These are phyloP conservation scores for Harringtonia aguacate DNA, from an alignment of 2,329 filamentous ascomycete genomes.

Conservation along the genomic window DNA sequence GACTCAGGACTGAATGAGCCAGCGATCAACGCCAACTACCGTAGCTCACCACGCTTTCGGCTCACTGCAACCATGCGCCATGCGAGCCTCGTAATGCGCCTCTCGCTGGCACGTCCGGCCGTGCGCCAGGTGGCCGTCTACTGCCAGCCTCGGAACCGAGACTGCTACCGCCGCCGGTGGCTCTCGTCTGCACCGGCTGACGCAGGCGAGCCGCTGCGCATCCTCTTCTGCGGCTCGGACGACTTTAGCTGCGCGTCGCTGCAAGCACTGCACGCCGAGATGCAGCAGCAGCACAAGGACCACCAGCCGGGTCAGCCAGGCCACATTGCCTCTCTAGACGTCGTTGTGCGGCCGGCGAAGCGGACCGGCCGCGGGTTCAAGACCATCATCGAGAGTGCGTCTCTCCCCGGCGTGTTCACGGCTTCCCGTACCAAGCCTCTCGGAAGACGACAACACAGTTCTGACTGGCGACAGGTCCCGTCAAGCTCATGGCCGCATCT, in stretches of 20 bases:
- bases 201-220: slow-evolving; percentile 54
- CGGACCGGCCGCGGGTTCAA: slow-evolving; percentile 66
- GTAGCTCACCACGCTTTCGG: no score
- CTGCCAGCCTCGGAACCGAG: no score
- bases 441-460: no score
- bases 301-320: slow-evolving; percentile 26
- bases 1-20: no score
- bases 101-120: no score
- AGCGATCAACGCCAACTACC: no score
- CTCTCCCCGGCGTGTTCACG: no score
- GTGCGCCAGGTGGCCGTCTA: no score
- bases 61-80: no score
- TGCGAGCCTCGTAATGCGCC: no score
- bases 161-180: not conserved
- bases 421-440: no score
- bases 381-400: slow-evolving; percentile 50
- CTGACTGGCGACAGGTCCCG: slow-evolving; percentile 39
- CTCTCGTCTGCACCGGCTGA: not conserved
- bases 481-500: slow-evolving; percentile 52
- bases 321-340: slow-evolving; percentile 67
- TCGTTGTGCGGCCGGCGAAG: slow-evolving; percentile 74
- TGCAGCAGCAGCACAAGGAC: slow-evolving; percentile 3
- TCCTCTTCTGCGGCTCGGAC: slow-evolving; percentile 93
- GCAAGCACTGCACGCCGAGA: slow-evolving; percentile 52
- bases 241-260: slow-evolving; percentile 76